Percentiles rank a stretch among this genome's conserved stretches.
phyloP scores from a whole-genome alignment of 768 basidiomycete genomes.

The Rhizopogon vinicolor region DNA sequence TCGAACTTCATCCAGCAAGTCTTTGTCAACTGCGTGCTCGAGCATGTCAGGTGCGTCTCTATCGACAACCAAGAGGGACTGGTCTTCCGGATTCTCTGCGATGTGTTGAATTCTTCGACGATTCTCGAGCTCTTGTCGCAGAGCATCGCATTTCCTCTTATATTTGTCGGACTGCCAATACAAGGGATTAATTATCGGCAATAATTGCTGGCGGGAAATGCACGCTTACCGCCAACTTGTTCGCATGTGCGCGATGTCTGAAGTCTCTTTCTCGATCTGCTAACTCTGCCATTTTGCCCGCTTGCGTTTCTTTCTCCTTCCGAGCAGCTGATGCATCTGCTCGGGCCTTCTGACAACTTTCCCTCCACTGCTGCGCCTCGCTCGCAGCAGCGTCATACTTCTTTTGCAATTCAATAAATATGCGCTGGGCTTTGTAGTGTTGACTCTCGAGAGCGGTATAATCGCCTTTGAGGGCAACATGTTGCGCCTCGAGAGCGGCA shows the following conservation, averaged over 20 bases:
- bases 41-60: constrained; percentile 19
- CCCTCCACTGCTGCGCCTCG: background rate
- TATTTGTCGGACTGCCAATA: constrained; percentile 14
- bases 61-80: constrained; percentile 26
- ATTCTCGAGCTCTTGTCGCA: constrained; percentile 10
- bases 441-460: background rate
- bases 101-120: background rate
- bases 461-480: constrained; percentile 1
- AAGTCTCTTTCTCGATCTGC: constrained; percentile 19
- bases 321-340: background rate
- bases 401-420: background rate
- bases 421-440: background rate
- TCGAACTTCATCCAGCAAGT: constrained; percentile 24
- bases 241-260: constrained; percentile 13
- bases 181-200: background rate
- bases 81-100: constrained; percentile 15
- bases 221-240: constrained; percentile 19
- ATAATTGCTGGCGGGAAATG: background rate
- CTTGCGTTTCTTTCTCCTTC: background rate
- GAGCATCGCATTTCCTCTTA: constrained; percentile 22
- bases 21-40: constrained; percentile 8
- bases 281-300: background rate
- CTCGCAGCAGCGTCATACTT: background rate
- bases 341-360: background rate
- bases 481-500: constrained; percentile 6